Evolutionary conservation across 2,329 filamentous ascomycete genomes (phyloP), one percentile per base, ranked within the genome.

Genomic region (Bertia moriformis): DNA sequence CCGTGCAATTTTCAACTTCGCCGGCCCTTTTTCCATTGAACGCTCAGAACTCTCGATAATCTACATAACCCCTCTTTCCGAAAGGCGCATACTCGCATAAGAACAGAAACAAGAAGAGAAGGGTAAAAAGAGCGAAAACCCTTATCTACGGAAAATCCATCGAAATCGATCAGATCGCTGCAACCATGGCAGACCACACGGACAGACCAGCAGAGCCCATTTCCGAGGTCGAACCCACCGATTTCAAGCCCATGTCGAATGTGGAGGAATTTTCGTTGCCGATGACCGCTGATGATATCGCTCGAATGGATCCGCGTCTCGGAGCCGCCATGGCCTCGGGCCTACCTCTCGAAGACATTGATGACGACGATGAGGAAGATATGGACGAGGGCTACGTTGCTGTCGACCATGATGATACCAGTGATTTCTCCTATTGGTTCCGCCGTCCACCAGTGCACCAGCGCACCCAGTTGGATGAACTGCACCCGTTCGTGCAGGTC

Each of bases 331-430:
- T 55, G 39, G 45, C 49, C 27, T 50, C 55, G 40, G 53, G 55
- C 1, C 49, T 56, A 24, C 47, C 53, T 3, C 38, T 55, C 14
- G 46, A 47, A 3, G 44, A 47, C 5, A 46, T 48, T 13, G 49
- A 52, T 19, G 48, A 52, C 4, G 53, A 52, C 3, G 49, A 51
- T 7, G 51, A 52, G 3, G 55, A 59, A 18, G 54, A 57, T 22
- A 52, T 50, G 13, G 58, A 60, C 14, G 59, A 60, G 24, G 59
- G 60, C 37, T 62, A 56, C 40, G 56, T 61, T 38, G 53, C 58
- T 2, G 57, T 61, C 10, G 57, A 61, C 35, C 58, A 60, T 43
- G 56, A 60, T 17, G 59, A 61, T 45, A 46, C 52, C 15, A 55
- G 50, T 17, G 58, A 61, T 41, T 57, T 50, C 41, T 53, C 58